Conservation (phyloP, 2,329 filamentous ascomycete species). For the Xylariaceae sp. region DNA sequence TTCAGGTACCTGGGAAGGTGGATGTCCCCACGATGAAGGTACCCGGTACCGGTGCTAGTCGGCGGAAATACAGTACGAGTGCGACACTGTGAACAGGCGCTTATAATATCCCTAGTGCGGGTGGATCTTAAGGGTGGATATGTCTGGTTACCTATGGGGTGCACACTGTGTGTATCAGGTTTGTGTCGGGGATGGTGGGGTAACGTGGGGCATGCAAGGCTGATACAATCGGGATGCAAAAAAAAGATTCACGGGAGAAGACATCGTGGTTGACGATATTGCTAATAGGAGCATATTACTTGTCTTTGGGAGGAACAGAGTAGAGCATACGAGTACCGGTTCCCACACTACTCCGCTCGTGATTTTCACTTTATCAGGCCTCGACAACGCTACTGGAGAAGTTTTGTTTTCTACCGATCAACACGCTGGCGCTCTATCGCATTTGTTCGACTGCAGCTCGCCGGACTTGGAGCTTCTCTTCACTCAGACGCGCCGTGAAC, state of each 20-base stretch:
- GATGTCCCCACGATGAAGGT: no score
- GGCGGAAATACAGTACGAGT: not conserved
- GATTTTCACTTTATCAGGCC: not conserved
- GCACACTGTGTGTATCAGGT: not conserved
- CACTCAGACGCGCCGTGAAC: conserved; percentile 15
- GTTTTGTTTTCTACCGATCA: not conserved
- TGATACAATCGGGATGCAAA: not conserved
- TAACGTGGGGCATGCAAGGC: not conserved
- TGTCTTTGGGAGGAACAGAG: not conserved
- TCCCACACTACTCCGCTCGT: not conserved
- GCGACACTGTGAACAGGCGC: not conserved
- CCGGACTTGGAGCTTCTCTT: conserved; percentile 18
- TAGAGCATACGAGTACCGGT: not conserved
- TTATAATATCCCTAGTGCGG: not conserved
- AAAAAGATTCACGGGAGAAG: not conserved
- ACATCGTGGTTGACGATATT: not conserved
- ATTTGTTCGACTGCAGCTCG: conserved; percentile 18
- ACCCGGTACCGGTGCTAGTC: no score
- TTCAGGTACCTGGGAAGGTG: no score
- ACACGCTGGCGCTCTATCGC: conserved; percentile 13
- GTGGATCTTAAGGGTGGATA: not conserved
- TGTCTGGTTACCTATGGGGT: not conserved
- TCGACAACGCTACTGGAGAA: no score
- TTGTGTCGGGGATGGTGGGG: not conserved
- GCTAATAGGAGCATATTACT: not conserved